Base-by-base conservation (phyloP, 116 monocot genomes). In the Cymodocea nodosa region DNA sequence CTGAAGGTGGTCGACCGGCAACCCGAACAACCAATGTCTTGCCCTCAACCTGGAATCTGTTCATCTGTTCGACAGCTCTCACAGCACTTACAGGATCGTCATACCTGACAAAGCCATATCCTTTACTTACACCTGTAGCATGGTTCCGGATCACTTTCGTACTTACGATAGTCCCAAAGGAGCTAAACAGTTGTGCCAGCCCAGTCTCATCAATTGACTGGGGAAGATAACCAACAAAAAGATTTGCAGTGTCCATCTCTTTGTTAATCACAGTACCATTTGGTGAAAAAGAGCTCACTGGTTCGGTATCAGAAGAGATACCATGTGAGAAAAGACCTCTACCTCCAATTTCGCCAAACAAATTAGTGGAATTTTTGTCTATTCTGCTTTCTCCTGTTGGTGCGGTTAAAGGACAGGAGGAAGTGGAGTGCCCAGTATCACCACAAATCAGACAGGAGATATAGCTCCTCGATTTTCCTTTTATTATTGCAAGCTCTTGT, bases 81-180 rank as follows among this genome's bases (percentile, higher is more conserved):
- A 80, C 62, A 57, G 92, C 87, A 50, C 44, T 64, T 2, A 56
- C 3, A 66, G 59, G 66, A 74, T 84, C 73, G 11, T 19, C 52
- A 60, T 72, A 90, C 51, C 71, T 82, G 35, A 90, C 76, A 68
- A 87, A 90, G 0, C 90, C 90, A 80, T 69, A 86, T 16, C 84
- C 79, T 66, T 73, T 90, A 55, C 80, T 82, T 66, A 71, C 23
- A 14, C 82, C 79, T 0, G 80, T 78, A 37, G 14, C 68, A 18
- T 69, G 61, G 56, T 84, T 82, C 50, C 24, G 77, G 51, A 78
- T 51, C 40, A 84, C 74, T 25, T 55, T 70, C 1, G 70, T 69
- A 58, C 67, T 20, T 52, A 34, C 22, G 12, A 90, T 58, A 0
- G 59, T 39, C 13, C 90, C 90, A 20, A 87, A 90, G 18, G 79